phyloP scores from a whole-genome alignment of 768 basidiomycete genomes.

The Basidioascus undulatus region DNA sequence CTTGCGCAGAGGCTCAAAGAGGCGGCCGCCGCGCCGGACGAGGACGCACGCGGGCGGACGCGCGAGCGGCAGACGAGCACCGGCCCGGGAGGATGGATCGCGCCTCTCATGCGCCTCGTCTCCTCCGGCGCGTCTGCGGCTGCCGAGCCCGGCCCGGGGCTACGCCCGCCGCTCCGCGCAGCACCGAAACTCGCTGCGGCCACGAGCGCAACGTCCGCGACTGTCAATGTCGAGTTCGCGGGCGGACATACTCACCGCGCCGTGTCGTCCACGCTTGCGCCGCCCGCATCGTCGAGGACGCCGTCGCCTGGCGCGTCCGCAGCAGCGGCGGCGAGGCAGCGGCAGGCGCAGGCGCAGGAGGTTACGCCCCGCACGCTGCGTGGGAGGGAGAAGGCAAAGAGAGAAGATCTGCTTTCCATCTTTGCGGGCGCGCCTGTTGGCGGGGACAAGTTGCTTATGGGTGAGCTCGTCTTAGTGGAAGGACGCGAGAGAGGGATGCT shows the following conservation, averaged over 20 bases:
- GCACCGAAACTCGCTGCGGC: constrained; percentile 66
- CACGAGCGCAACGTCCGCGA: constrained; percentile 63
- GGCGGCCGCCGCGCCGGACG: constrained; percentile 35
- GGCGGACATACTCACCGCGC: constrained; percentile 18
- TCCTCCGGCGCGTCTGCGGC: not conserved
- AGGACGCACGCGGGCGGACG: constrained; percentile 22
- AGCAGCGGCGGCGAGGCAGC: too few relatives aligned
- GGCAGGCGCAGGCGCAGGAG: too few relatives aligned
- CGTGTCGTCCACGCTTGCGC: not conserved
- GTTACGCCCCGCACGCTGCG: too few relatives aligned
- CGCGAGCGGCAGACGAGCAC: constrained; percentile 19
- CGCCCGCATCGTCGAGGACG: constrained; percentile 2
- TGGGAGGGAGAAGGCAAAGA: too few relatives aligned
- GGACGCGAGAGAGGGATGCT: too few relatives aligned
- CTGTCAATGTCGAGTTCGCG: constrained; percentile 89
- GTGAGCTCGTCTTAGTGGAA: too few relatives aligned
- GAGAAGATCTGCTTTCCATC: too few relatives aligned
- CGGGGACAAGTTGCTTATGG: too few relatives aligned
- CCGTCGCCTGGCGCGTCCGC: not conserved
- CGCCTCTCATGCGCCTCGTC: constrained; percentile 15
- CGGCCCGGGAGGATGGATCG: constrained; percentile 15
- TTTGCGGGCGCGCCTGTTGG: too few relatives aligned
- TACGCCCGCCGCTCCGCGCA: constrained; percentile 7
- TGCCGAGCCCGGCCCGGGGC: not conserved
- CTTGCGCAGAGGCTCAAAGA: constrained; percentile 49